phyloP scores from a whole-genome alignment of 495 filamentous ascomycete genomes.

The Glonium stellatum region DNA sequence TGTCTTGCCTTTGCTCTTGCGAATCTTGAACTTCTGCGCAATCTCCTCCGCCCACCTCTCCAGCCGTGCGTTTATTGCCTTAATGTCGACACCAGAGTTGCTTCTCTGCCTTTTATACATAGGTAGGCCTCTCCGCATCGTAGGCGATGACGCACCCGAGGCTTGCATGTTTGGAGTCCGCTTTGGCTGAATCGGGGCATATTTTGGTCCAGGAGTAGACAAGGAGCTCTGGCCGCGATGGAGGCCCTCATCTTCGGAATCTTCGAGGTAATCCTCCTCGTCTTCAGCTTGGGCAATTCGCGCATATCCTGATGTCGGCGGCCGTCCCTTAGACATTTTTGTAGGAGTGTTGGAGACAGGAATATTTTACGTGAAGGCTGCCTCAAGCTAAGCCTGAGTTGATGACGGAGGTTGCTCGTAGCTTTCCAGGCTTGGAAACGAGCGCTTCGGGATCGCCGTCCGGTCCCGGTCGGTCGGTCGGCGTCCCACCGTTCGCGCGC shows the following conservation, averaged over 20 bases:
- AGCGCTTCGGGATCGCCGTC: background rate
- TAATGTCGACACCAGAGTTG: conserved; percentile 92
- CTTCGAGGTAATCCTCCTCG: conserved; percentile 51
- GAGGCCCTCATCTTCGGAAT: conserved; percentile 54
- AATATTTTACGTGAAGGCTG: background rate
- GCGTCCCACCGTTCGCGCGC: background rate
- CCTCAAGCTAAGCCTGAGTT: too few species aligned
- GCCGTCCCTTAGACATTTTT: conserved; percentile 47
- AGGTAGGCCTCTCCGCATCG: conserved; percentile 43
- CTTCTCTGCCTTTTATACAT: conserved; percentile 52
- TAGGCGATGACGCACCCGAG: conserved; percentile 35
- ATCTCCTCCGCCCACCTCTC: conserved; percentile 99
- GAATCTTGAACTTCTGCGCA: conserved; percentile 90
- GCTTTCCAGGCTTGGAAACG: background rate
- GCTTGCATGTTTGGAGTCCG: conserved; percentile 53
- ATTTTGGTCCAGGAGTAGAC: conserved; percentile 59
- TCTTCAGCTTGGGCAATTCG: conserved; percentile 87
- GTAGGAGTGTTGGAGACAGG: background rate
- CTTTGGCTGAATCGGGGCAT: conserved; percentile 61
- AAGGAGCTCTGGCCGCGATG: conserved; percentile 46
- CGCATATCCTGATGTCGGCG: conserved; percentile 83
- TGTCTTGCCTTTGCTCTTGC: conserved; percentile 64
- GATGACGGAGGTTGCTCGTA: conserved; percentile 1
- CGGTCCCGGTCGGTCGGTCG: background rate
- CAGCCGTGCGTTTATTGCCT: conserved; percentile 93